Percentiles rank a stretch among this genome's conserved stretches.
Conservation (phyloP, 257 asterid genomes). For the Solanum clarkiae region DNA sequence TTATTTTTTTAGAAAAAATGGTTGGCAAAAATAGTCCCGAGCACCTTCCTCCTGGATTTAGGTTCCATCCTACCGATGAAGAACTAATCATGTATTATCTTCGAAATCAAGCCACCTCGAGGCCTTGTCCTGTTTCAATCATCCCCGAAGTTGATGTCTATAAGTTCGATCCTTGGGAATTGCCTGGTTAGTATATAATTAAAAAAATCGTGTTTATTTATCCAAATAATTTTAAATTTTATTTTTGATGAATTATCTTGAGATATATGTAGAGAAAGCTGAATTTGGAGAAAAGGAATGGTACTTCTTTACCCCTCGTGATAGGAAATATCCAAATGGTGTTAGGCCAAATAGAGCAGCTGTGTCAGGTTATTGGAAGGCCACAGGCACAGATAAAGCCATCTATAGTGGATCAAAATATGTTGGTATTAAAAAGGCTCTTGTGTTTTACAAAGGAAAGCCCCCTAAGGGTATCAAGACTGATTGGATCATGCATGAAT, state of each 20-base stretch:
- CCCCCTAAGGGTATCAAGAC: conserved; percentile 74
- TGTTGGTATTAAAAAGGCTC: conserved; percentile 79
- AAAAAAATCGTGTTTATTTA: not conserved
- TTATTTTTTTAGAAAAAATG: conserved; percentile 14
- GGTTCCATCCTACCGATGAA: conserved; percentile 86
- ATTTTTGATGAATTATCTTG: too few species aligned
- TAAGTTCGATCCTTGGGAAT: conserved; percentile 85
- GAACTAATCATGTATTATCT: conserved; percentile 69
- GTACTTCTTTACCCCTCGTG: conserved; percentile 81
- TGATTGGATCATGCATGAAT: conserved; percentile 93
- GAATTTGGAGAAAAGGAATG: conserved; percentile 74
- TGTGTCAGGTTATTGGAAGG: conserved; percentile 86
- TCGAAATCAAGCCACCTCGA: conserved; percentile 47
- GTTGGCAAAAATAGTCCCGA: conserved; percentile 24
- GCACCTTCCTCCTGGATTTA: conserved; percentile 79
- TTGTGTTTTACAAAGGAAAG: conserved; percentile 62
- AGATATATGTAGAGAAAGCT: conserved; percentile 33
- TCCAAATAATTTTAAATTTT: not conserved
- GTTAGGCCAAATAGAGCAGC: conserved; percentile 80
- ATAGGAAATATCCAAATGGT: conserved; percentile 78
- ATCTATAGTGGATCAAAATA: conserved; percentile 59
- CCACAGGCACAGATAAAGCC: conserved; percentile 77
- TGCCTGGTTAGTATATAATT: conserved; percentile 46
- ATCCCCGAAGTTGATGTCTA: conserved; percentile 75
- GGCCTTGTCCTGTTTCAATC: conserved; percentile 57